Conservation (phyloP, 768 basidiomycete species). For the Pleurotus ostreatus region DNA sequence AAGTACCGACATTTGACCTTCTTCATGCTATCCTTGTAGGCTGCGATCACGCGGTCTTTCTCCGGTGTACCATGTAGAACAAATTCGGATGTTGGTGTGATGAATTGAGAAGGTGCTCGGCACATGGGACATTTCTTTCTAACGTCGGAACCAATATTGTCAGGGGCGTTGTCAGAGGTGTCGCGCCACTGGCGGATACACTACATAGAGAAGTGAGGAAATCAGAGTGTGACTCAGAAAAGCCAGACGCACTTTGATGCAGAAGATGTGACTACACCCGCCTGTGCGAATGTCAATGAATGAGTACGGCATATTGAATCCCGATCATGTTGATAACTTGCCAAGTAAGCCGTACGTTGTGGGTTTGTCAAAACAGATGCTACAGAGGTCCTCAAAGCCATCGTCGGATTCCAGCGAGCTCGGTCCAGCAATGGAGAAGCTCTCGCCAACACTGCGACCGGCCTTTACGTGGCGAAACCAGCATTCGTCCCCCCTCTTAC, state of each 20-base stretch:
- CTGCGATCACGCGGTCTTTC: constrained; percentile 46
- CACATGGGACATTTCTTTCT: constrained; percentile 82
- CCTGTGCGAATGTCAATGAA: constrained; percentile 31
- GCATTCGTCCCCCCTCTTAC: constrained; percentile 63
- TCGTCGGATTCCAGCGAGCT: constrained; percentile 11
- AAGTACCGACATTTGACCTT: constrained; percentile 64
- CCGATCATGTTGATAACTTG: constrained; percentile 24
- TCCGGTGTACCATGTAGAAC: constrained; percentile 48
- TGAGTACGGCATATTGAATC: background rate
- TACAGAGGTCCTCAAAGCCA: constrained; percentile 52
- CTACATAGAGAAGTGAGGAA: constrained; percentile 26
- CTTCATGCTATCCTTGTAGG: constrained; percentile 73
- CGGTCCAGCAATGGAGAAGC: background rate
- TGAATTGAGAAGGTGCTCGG: constrained; percentile 59
- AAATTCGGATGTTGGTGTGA: constrained; percentile 72
- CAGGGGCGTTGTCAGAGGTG: constrained; percentile 45
- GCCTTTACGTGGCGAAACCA: constrained; percentile 66
- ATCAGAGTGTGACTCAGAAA: background rate
- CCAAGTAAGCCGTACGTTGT: constrained; percentile 64
- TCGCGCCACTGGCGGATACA: constrained; percentile 81
- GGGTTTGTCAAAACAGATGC: constrained; percentile 75
- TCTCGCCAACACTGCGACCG: background rate
- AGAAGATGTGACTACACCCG: constrained; percentile 78
- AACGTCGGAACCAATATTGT: constrained; percentile 49
- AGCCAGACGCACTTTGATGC: constrained; percentile 48